Evolutionary conservation across 768 basidiomycete species (phyloP).

Genomic region (Panellus pusillus): DNA sequence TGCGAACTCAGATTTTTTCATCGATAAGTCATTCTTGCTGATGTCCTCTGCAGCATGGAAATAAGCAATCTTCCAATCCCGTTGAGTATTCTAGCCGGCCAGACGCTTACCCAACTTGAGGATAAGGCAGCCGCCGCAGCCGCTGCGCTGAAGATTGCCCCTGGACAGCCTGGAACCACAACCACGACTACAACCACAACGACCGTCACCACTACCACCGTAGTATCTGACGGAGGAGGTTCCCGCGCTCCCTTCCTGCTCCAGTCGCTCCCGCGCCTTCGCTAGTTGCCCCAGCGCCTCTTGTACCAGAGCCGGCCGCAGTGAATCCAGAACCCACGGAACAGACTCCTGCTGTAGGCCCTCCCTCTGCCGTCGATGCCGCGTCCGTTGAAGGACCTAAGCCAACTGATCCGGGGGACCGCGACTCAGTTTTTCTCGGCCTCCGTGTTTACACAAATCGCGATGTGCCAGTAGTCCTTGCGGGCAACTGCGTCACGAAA

Average conservation of each 20-base stretch:
- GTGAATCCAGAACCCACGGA: not conserved
- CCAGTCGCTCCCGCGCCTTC: too few species aligned
- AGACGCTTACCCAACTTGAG: conserved; percentile 23
- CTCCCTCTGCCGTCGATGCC: too few species aligned
- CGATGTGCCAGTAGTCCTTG: conserved; percentile 14
- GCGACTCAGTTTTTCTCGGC: conserved; percentile 20
- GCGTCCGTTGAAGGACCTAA: not conserved
- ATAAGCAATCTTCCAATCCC: conserved; percentile 20
- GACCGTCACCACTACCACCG: not conserved
- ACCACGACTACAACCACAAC: conserved; percentile 7
- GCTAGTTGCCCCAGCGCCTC: too few species aligned
- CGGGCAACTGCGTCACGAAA: conserved; percentile 21
- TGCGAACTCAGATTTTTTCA: conserved; percentile 1
- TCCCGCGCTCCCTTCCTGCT: too few species aligned
- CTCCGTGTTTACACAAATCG: conserved; percentile 22
- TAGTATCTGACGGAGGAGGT: not conserved
- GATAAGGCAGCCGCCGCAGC: conserved; percentile 18
- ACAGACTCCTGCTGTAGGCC: not conserved
- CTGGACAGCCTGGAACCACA: not conserved
- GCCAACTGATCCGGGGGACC: conserved; percentile 5
- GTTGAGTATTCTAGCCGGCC: conserved; percentile 23
- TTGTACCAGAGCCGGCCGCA: too few species aligned
- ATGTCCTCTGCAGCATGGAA: not conserved
- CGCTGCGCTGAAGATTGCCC: not conserved
- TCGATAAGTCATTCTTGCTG: not conserved